A percentile compares a stretch with the other conserved stretches of the same genome.
phyloP scores from a whole-genome alignment of 768 basidiomycete species.

The Tylopilus subfusipes region DNA sequence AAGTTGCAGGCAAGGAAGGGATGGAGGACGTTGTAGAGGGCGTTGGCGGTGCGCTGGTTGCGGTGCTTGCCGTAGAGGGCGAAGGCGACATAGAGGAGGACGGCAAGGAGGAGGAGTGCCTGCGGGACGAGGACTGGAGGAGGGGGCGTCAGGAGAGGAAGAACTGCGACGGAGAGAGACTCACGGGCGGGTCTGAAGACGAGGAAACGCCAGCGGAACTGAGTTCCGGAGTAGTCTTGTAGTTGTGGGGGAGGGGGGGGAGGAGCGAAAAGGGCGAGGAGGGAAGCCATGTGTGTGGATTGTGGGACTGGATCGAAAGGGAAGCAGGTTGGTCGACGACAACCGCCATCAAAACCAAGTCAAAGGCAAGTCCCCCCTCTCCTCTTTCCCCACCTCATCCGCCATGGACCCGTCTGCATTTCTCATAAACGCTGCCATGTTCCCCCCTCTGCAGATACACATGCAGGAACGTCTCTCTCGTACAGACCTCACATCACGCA shows the following conservation, averaged over 20 bases:
- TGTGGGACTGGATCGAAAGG: neutral
- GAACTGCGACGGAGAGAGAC: conserved; percentile 20
- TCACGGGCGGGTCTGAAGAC: conserved; percentile 77
- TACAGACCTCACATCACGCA: neutral
- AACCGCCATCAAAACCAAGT: conserved; percentile 11
- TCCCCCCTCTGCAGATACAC: conserved; percentile 25
- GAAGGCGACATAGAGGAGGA: conserved; percentile 55
- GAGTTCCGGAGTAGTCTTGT: conserved; percentile 66
- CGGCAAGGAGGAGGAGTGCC: conserved; percentile 46
- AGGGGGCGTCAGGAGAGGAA: neutral
- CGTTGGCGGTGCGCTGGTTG: conserved; percentile 59
- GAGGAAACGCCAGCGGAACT: conserved; percentile 71
- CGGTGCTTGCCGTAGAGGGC: conserved; percentile 56
- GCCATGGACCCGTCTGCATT: conserved; percentile 27
- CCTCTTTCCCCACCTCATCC: neutral
- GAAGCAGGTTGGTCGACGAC: neutral
- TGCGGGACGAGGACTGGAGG: conserved; percentile 63
- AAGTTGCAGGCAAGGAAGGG: conserved; percentile 69
- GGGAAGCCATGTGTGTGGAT: conserved; percentile 10
- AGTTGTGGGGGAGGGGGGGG: conserved; percentile 9
- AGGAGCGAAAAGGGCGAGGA: conserved; percentile 13
- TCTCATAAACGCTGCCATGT: conserved; percentile 16
- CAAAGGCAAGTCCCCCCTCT: conserved; percentile 17
- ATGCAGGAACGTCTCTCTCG: conserved; percentile 28
- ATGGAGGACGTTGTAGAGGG: conserved; percentile 62